Percentiles rank a stretch among this genome's conserved stretches.
Evolutionary conservation across 2,329 filamentous ascomycete species (phyloP).

Genomic region (Blastomyces silverae): DNA sequence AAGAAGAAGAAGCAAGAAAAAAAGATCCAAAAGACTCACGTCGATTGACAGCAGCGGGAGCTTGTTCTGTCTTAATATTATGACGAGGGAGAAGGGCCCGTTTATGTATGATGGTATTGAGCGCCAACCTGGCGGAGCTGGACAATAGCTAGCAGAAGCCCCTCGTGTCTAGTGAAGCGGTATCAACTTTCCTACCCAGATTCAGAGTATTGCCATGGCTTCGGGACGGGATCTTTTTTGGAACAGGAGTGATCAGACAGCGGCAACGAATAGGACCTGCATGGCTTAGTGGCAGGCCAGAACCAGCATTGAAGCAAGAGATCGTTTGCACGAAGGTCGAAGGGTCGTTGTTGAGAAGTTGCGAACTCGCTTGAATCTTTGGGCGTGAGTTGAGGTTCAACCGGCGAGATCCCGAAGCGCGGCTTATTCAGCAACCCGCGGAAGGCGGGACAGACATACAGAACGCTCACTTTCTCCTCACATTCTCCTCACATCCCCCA

Average conservation of each 20-base stretch:
- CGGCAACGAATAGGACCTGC: conserved; percentile 10
- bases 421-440: conserved; percentile 4
- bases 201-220: conserved; percentile 3
- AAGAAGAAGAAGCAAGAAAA: not conserved
- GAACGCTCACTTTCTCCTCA: too few species aligned
- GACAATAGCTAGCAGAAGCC: conserved; percentile 4
- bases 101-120: conserved; percentile 7
- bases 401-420: not conserved
- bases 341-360: not conserved
- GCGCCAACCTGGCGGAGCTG: not conserved
- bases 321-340: not conserved
- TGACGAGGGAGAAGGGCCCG: not conserved
- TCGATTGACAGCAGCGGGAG: conserved; percentile 10
- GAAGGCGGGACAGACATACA: not conserved
- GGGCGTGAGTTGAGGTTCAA: not conserved
- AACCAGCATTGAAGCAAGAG: not conserved
- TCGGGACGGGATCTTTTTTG: not conserved
- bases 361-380: not conserved
- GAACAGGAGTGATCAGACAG: conserved; percentile 2
- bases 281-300: not conserved
- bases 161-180: not conserved
- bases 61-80: conserved; percentile 1
- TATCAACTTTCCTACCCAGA: not conserved
- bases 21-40: conserved; percentile 11
- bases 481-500: not conserved